Conservation (phyloP, 2,329 filamentous ascomycete genomes). For the Diplodia corticola region DNA sequence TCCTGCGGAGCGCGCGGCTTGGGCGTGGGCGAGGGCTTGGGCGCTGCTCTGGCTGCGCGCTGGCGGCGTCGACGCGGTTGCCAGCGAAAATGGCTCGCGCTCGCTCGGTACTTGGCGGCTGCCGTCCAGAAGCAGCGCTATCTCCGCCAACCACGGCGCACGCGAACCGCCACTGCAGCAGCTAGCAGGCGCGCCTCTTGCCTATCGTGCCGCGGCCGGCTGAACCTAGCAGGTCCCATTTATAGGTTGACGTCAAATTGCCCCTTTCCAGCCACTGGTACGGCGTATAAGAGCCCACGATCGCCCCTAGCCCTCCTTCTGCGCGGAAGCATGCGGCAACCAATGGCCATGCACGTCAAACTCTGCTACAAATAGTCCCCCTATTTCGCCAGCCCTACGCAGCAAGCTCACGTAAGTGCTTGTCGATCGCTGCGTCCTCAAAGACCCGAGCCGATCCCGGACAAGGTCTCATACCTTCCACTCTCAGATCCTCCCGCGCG, state of each 20-base stretch:
- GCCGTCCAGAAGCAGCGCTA: conserved; percentile 16
- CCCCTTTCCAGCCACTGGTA: conserved; percentile 15
- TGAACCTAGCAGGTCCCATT: conserved; percentile 10
- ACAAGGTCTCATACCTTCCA: conserved; percentile 9
- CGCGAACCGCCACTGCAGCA: conserved; percentile 4
- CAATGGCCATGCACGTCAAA: conserved; percentile 14
- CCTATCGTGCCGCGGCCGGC: background rate
- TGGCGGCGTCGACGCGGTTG: too few relatives aligned
- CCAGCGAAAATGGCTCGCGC: background rate
- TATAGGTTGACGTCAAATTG: conserved; percentile 16
- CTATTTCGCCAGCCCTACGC: conserved; percentile 15
- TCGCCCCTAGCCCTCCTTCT: conserved; percentile 4
- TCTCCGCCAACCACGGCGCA: conserved; percentile 16
- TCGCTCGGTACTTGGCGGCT: background rate
- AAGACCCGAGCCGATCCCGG: conserved; percentile 12
- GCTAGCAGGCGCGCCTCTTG: conserved; percentile 1
- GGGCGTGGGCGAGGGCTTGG: background rate
- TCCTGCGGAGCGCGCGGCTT: conserved; percentile 2
- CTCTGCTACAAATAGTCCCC: conserved; percentile 18
- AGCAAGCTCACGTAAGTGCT: conserved; percentile 16
- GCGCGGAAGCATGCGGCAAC: conserved; percentile 1
- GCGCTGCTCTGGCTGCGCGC: background rate
- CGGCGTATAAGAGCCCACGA: conserved; percentile 10
- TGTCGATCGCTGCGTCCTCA: conserved; percentile 7
- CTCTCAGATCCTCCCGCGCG: conserved; percentile 8